Evolutionary conservation across 495 filamentous ascomycete species (phyloP), one percentile per base, ranked within the genome.

Genomic region (Podospora didyma): DNA sequence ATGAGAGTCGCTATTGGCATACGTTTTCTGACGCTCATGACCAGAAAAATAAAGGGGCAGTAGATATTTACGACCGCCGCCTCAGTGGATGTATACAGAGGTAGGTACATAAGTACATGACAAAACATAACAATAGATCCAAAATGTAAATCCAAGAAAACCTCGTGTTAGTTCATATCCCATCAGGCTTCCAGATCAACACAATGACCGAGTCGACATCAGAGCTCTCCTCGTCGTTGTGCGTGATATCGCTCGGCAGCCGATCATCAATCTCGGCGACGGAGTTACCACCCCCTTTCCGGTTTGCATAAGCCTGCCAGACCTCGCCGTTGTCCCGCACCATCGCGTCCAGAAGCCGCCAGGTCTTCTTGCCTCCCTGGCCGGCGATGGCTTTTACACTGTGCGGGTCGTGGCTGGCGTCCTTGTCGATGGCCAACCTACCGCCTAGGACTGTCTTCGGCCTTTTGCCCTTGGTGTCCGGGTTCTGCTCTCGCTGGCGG

Each of bases 281-380:
- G 53, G 65, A 62, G 50, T 67, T 62, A 2, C 47, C 59, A 28
- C 61, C 62, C 7, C 62, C 64, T 24, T 55, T 54, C 14, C 64
- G 60, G 53, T 71, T 73, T 21, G 72, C 53, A 54, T 75, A 76
- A 0, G 69, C 66, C 65, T 76, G 74, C 66, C 67, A 70, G 10
- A 76, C 68, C 37, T 54, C 62, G 1, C 72, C 70, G 35, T 62
- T 54, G n/a, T 60, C 47, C 31, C 66, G 64, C 16, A 53, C 51
- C 24, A 52, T 61, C 12, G 67, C 44, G 21, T 69, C 71, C 3
- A 75, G 34, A n/a, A 76, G 51, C 28, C 62, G 26, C 70, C 71
- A 76, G 17, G 63, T 65, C 48, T 59, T 61, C 62, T 72, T 72
- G 24, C 59, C 53, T 12, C 71, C 71, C 6, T 60, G 64, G 57